Evolutionary conservation across 225 moss, liverwort and hornwort species (phyloP), one percentile per base, ranked within the genome.

Genomic region (Bryum argenteum): DNA sequence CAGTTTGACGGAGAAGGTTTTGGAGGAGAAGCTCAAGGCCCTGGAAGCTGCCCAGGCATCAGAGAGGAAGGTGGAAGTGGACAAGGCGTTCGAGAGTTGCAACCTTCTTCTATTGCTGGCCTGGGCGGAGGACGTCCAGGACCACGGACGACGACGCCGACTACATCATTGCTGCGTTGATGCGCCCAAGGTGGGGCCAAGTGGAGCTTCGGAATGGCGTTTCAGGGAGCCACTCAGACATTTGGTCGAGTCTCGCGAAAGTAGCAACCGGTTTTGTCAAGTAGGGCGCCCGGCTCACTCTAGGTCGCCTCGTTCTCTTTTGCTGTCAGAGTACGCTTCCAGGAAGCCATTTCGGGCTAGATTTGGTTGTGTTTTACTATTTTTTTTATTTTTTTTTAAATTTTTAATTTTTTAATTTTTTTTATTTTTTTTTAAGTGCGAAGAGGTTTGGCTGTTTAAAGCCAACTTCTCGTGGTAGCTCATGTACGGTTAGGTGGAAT

Each of bases 181-280:
- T 68, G 28, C 44, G 44, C 42, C 52, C 58, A 37, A 58, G 60
- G 55, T 26, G 11, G 38, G 45, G 12, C 20, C 15, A 37, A 58
- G 23, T 9, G 57, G 63, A 63, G 64, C 41, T 69, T 0, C 64
- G 66, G 63, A 69, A 77, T 83, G 83, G 61, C 26, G 43, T 33
- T 66, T 33, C 66, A 16, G 60, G 55, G 66, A 80, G 68, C 54
- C 72, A 64, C 58, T 64, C 40, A 12, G 61, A 58, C 58, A 71
- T 75, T 79, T 74, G 79, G 71, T 61, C 4, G 48, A 23, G 71
- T 72, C 8, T 64, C 40, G 56, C 52, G 48, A 57, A 53, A 23
- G 78, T 63, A 41, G 9, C 63, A 0, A 21, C 61, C 1, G 58
- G 54, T 5, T 55, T 79, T 66, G 50, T 68, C 58, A 62, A 70